phyloP scores from a whole-genome alignment of 305 asterid species.

The Fraxinus angustifolia region DNA sequence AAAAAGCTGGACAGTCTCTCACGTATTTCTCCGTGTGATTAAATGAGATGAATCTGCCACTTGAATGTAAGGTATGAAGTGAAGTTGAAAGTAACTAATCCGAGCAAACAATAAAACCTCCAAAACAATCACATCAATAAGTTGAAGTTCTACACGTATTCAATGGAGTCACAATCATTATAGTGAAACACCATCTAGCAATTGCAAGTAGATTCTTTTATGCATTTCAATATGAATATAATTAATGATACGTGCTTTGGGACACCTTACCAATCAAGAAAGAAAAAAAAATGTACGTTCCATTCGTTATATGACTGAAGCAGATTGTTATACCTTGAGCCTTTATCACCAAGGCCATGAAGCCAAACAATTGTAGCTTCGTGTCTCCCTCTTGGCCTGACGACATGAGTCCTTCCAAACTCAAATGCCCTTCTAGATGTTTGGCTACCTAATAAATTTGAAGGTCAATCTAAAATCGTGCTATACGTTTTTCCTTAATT shows the following conservation, averaged over 20 bases:
- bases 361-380: constrained; percentile 58
- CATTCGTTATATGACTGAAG: neutral
- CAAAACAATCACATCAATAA: neutral
- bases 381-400: constrained; percentile 66
- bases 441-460: constrained; percentile 36
- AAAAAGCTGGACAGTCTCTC: neutral
- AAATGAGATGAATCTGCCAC: neutral
- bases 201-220: neutral
- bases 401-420: constrained; percentile 59
- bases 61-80: neutral
- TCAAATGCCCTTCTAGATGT: constrained; percentile 29
- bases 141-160: neutral
- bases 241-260: neutral
- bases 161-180: neutral
- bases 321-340: constrained; percentile 35
- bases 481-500: neutral
- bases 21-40: neutral
- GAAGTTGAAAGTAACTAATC: neutral
- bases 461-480: constrained; percentile 8
- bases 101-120: neutral
- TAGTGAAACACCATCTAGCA: neutral
- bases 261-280: neutral
- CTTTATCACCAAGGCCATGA: constrained; percentile 54
- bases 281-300: neutral
- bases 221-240: neutral